Percentiles rank a stretch among this genome's conserved stretches.
Conservation (phyloP, 495 filamentous ascomycete genomes). For the Corynascus novoguineensis region DNA sequence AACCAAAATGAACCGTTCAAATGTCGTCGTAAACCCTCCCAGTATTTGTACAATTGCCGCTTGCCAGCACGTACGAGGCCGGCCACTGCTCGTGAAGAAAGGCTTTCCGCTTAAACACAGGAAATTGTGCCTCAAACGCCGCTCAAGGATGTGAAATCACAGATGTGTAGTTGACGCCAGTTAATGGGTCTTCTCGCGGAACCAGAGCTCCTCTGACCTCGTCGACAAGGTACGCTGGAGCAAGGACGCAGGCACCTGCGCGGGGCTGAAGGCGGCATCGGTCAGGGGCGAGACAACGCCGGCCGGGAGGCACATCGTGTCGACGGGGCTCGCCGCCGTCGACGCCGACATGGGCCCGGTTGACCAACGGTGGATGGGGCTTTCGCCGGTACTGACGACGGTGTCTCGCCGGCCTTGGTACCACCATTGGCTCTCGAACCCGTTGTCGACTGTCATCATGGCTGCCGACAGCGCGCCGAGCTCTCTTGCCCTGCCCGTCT, state of each 20-base stretch:
- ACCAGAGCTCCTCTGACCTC: constrained; percentile 30
- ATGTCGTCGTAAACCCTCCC: not conserved
- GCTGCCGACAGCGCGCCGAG: constrained; percentile 46
- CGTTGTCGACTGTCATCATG: constrained; percentile 54
- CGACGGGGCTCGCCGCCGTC: not conserved
- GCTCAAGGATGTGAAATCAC: not conserved
- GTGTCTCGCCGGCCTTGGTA: constrained; percentile 36
- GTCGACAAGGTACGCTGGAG: constrained; percentile 26
- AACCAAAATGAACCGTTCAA: not conserved
- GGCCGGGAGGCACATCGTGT: not conserved
- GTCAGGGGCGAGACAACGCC: constrained; percentile 22
- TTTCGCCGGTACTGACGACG: constrained; percentile 1
- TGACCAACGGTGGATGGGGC: constrained; percentile 6
- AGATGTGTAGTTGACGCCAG: not conserved
- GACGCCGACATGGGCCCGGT: not conserved
- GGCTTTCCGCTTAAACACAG: not conserved
- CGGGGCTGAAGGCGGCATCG: constrained; percentile 16
- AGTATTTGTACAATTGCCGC: not conserved
- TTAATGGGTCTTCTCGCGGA: not conserved
- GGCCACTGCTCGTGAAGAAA: not conserved
- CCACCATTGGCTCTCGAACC: constrained; percentile 50
- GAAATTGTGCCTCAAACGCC: not conserved
- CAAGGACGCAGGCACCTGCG: constrained; percentile 5
- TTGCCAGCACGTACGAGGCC: not conserved
- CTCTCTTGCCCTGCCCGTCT: constrained; percentile 31